Evolutionary conservation across 108 stramenopile species (phyloP).

Genomic region (Nitzschia inconspicua): DNA sequence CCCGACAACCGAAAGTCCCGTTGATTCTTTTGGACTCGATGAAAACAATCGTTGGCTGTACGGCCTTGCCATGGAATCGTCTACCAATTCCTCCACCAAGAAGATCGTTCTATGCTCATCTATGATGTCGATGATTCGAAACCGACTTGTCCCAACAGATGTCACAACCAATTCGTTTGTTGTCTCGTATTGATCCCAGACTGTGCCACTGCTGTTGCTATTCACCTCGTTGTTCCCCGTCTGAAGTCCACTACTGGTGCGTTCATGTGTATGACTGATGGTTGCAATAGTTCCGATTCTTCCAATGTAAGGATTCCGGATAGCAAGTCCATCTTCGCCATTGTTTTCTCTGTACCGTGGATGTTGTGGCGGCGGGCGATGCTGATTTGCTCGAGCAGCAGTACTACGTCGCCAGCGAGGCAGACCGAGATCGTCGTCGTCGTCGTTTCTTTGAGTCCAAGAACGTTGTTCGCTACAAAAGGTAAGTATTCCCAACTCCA

Average conservation of each 20-base stretch:
- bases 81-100: conserved; percentile 18
- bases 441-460: neutral
- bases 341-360: too few relatives aligned
- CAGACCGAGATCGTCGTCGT: neutral
- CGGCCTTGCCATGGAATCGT: conserved; percentile 7
- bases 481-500: conserved; percentile 36
- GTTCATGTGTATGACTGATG: conserved; percentile 64
- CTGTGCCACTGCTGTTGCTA: neutral
- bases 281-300: conserved; percentile 74
- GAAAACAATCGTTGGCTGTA: neutral
- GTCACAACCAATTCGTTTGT: conserved; percentile 50
- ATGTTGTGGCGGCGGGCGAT: too few relatives aligned
- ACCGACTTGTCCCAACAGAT: conserved; percentile 59
- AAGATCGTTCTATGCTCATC: conserved; percentile 1
- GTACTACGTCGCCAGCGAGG: too few relatives aligned
- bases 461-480: neutral
- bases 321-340: neutral
- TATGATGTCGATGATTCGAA: conserved; percentile 29
- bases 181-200: conserved; percentile 38
- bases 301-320: conserved; percentile 56
- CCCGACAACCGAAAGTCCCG: neutral
- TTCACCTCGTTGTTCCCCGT: neutral
- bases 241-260: conserved; percentile 10
- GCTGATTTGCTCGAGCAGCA: too few relatives aligned
- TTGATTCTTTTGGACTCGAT: neutral